These are phyloP conservation scores for Cercophora sp. DNA, from an alignment of 495 filamentous ascomycete genomes.

Conservation along the genomic window DNA sequence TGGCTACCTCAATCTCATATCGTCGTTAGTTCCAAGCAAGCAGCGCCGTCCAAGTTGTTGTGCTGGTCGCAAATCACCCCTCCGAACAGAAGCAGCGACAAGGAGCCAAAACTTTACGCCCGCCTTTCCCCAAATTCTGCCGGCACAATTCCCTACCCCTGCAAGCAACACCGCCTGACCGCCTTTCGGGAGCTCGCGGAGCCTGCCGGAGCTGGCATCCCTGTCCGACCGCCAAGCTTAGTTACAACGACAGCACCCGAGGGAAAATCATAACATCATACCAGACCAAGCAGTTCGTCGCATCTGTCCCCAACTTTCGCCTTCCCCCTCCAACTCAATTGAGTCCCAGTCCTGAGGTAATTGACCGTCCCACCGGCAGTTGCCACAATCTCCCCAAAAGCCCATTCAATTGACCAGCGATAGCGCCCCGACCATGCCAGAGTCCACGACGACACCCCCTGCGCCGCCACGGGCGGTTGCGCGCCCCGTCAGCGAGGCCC, in stretches of 20 bases:
- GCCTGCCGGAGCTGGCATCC: no score
- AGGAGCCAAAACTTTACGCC: slow-evolving; percentile 22
- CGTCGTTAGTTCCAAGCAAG: neutral
- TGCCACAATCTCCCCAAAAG: neutral
- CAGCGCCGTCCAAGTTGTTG: neutral
- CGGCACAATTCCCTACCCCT: slow-evolving; percentile 16
- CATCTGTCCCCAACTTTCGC: neutral
- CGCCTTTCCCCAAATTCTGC: slow-evolving; percentile 34
- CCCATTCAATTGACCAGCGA: no score
- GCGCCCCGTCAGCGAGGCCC: slow-evolving; percentile 86
- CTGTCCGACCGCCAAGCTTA: slow-evolving; percentile 1
- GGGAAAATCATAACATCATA: neutral
- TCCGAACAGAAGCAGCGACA: neutral
- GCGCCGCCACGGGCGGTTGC: slow-evolving; percentile 37
- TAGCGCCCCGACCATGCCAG: no score
- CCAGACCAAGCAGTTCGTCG: neutral
- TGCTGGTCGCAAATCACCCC: no score
- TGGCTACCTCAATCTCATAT: no score
- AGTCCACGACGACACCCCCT: slow-evolving; percentile 35
- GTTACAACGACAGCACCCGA: neutral
- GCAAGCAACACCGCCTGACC: no score
- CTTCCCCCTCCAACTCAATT: slow-evolving; percentile 7
- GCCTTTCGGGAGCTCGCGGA: no score
- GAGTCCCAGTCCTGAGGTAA: slow-evolving; percentile 3
- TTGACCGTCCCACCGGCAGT: neutral